phyloP scores from a whole-genome alignment of 176 grass and related monocot species.

The Metroxylon sagu region DNA sequence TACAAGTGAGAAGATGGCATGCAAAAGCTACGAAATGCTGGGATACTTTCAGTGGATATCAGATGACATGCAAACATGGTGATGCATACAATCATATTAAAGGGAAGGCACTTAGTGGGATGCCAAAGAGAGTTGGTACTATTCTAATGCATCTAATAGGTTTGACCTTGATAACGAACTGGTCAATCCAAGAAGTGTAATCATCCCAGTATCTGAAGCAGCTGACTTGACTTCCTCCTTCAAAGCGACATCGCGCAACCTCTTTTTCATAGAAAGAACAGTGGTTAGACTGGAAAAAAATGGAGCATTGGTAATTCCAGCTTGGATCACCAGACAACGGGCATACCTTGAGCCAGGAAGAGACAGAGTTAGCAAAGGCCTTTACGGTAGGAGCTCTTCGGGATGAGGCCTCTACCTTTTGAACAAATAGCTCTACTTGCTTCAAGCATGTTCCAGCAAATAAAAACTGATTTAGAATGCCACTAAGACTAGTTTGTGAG shows the following conservation, averaged over 20 bases:
- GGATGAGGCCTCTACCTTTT: slow-evolving; percentile 23
- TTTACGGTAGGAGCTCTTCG: slow-evolving; percentile 39
- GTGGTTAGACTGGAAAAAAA: slow-evolving; percentile 9
- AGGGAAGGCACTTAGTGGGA: too few species aligned
- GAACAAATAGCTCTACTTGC: slow-evolving; percentile 63
- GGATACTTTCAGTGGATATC: too few species aligned
- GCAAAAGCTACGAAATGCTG: too few species aligned
- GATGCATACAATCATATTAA: too few species aligned
- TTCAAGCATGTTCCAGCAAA: slow-evolving; percentile 71
- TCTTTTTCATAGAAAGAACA: slow-evolving; percentile 40
- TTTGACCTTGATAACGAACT: slow-evolving; percentile 71
- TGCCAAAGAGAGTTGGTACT: too few species aligned
- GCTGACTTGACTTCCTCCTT: slow-evolving; percentile 62
- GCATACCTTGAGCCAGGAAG: slow-evolving; percentile 78
- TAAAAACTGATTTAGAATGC: slow-evolving; percentile 46
- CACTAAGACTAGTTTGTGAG: slow-evolving; percentile 46
- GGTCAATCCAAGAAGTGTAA: slow-evolving; percentile 64
- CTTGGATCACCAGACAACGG: neutral
- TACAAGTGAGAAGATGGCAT: too few species aligned
- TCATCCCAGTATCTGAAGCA: slow-evolving; percentile 26
- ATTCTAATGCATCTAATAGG: too few species aligned
- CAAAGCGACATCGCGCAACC: slow-evolving; percentile 53
- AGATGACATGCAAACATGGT: too few species aligned
- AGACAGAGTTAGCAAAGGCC: slow-evolving; percentile 56
- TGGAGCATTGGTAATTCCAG: too few species aligned